Conservation (phyloP, 2,329 filamentous ascomycete genomes). For the Dissoconium aciculare region DNA sequence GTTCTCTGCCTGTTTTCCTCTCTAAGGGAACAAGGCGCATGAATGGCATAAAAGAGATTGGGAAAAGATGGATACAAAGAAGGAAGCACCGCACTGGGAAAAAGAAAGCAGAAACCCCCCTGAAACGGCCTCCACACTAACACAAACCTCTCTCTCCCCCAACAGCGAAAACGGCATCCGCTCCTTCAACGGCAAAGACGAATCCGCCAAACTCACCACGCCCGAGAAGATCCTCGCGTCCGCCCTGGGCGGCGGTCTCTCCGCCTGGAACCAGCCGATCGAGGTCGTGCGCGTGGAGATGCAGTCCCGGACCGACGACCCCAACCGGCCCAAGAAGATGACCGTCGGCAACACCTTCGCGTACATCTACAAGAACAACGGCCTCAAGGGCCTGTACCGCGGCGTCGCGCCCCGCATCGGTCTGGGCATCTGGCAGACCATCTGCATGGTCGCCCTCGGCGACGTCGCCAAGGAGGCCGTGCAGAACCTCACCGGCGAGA, state of each 20-base stretch:
- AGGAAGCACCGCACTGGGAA: background rate
- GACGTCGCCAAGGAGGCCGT: constrained; percentile 59
- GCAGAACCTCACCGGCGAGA: constrained; percentile 49
- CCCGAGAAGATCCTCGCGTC: constrained; percentile 81
- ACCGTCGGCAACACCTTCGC: constrained; percentile 67
- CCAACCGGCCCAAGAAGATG: constrained; percentile 98
- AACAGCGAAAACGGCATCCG: constrained; percentile 68
- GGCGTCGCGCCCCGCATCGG: constrained; percentile 89
- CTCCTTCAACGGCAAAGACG: constrained; percentile 58
- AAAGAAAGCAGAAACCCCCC: background rate
- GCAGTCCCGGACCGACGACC: constrained; percentile 97
- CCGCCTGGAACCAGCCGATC: constrained; percentile 98
- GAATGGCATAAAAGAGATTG: too few relatives aligned
- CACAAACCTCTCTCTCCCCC: background rate
- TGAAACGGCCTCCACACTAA: constrained; percentile 1
- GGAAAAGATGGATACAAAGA: background rate
- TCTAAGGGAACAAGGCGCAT: too few relatives aligned
- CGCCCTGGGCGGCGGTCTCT: constrained; percentile 79
- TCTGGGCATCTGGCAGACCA: constrained; percentile 94
- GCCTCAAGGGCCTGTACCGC: constrained; percentile 83
- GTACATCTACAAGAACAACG: constrained; percentile 87
- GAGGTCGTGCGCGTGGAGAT: constrained; percentile 99
- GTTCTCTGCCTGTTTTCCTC: too few relatives aligned
- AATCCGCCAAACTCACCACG: constrained; percentile 54
- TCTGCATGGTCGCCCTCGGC: constrained; percentile 98